Evolutionary conservation across 495 filamentous ascomycete genomes (phyloP), one percentile per base, ranked within the genome.

Genomic region (Daldinia bambusicola): DNA sequence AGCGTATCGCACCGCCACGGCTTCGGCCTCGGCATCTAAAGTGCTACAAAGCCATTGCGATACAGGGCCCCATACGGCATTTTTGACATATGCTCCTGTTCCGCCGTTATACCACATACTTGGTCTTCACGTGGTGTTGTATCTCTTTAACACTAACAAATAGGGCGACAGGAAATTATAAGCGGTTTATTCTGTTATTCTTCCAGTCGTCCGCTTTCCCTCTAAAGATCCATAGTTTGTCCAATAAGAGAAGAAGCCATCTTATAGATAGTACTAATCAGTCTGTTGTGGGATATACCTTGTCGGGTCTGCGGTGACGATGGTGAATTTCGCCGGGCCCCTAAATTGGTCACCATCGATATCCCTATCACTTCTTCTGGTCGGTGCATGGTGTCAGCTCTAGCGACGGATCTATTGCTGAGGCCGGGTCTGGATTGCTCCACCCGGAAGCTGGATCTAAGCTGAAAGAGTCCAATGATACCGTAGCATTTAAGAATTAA

Each of bases 371-470:
- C 53, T 16, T 65, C 40, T 31, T 52, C 45, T 40, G 43, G 43
- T 16, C 16, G 32, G 57, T 65, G 32, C 6, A 61, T 68, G 56
- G 38, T 38, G 55, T 22, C 65, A 55, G 61, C 57, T 59, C 61
- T 65, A 69, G 56, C 34, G 55, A 66, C 43, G 70, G 58, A 62
- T 69, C 65, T 69, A 73, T 69, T 55, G 57, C 43, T 62, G 34
- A 62, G 40, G 70, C 57, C 70, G 52, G 61, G 65, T 52, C 70
- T 69, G 61, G 61, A 69, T 57, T 53, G 55, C 66, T 66, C 70
- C 70, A 65, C 57, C 41, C 26, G 38, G 45, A 41, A 55, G 45
- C 63, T 64, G 43, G 37, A 52, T 60, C 62, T 48, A 48, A 71
- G 62, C 53, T 55, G 13, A 32, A 56, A 41, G 30, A 64, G 41